Evolutionary conservation across 345 rosid genomes (phyloP).

Genomic region (thale cress (Arabidopsis thaliana)): TAIR10.1 NC_003070.9:22460501-22461000

Average conservation of each 20-base stretch:
- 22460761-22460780: constrained; percentile 28
- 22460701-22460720: constrained; percentile 41
- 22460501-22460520: constrained; percentile 24
- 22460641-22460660: constrained; percentile 40
- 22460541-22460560: not conserved
- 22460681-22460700: constrained; percentile 36
- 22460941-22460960: no score
- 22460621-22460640: not conserved
- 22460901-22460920: not conserved
- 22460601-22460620: constrained; percentile 34
- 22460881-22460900: not conserved
- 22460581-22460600: constrained; percentile 4
- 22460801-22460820: constrained; percentile 39
- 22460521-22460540: not conserved
- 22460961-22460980: no score
- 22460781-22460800: constrained; percentile 17
- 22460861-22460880: not conserved
- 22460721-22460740: constrained; percentile 39
- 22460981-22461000: no score
- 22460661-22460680: constrained; percentile 34
- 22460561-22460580: not conserved
- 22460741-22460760: constrained; percentile 42
- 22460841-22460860: constrained; percentile 17
- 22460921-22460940: not conserved
- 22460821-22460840: constrained; percentile 24